Conservation (phyloP, 1,139 yeast species). For the Pichia inconspicua region DNA sequence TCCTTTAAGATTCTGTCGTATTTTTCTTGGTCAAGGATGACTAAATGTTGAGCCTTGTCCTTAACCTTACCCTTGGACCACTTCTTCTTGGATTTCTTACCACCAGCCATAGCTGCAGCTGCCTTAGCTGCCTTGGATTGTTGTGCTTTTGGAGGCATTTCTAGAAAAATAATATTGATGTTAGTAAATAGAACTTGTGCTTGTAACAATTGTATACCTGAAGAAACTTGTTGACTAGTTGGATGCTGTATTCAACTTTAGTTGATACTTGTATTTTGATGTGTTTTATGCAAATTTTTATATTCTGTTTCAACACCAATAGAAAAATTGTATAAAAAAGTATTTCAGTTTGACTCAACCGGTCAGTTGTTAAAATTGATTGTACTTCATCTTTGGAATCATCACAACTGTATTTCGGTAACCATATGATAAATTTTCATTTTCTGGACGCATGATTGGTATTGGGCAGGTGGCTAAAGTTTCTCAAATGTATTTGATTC, state of each 20-base stretch:
- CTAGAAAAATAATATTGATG: constrained; percentile 3
- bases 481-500: neutral
- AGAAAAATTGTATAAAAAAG: too few species aligned
- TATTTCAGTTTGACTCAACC: neutral
- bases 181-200: neutral
- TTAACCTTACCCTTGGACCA: constrained; percentile 99
- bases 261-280: too few species aligned
- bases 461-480: too few species aligned
- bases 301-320: too few species aligned
- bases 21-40: constrained; percentile 95
- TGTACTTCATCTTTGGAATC: too few species aligned
- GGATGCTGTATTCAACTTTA: too few species aligned
- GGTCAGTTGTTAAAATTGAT: too few species aligned
- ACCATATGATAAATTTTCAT: too few species aligned
- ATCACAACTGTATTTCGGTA: too few species aligned
- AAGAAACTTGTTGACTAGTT: too few species aligned
- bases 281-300: too few species aligned
- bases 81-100: constrained; percentile 99
- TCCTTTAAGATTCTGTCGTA: constrained; percentile 99
- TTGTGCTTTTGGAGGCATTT: constrained; percentile 99
- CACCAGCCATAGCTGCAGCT: constrained; percentile 99
- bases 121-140: constrained; percentile 99
- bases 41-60: constrained; percentile 99
- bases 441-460: too few species aligned
- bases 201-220: neutral